Evolutionary conservation across 129 eudicot genomes (phyloP), one percentile per base, ranked within the genome.

Genomic region (Silybum marianum): DNA sequence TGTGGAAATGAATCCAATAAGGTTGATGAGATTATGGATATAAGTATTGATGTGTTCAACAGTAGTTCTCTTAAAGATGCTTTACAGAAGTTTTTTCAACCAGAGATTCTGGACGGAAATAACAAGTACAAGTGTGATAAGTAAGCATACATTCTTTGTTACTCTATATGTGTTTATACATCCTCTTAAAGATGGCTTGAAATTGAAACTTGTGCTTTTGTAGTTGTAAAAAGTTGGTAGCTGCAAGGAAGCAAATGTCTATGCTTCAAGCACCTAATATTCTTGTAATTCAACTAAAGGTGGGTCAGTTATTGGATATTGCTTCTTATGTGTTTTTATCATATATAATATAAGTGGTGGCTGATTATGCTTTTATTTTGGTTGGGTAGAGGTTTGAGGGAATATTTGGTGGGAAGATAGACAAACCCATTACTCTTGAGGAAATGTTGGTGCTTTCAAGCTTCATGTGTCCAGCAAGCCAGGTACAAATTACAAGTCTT

Each of bases 1-100:
- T 95, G 99, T 82, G 98, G 95, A 54, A 80, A 88, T 18, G 98
- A 93, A 82, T 95, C 99, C 6, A 95, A 91, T 84, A 95, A 95
- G 92, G 90, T 92, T 34, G 99, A 95, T 81, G 98, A 95, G 84
- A 95, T 95, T 18, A 95, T 95, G 99, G 99, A 95, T 87, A 87
- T 95, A 21, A 91, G 97, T 54, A 86, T 95, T 70, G 99, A 93
- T 77, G 84, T 95, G n/a, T 75, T 90, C 80, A 86, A 87, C 72
- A 86, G 85, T 77, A 79, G 78, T 44, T 93, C 98, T 21, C 89
- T 95, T 1, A 91, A 82, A 81, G 97, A 93, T 54, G 89, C 98
- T 74, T 81, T 95, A 81, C 96, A 82, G 85, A 95, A 85, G 34
- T 95, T 93, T 88, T 93, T 95, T 77, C 92, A 95, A 79, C 87